Conservation (phyloP, 108 stramenopile species). For the Nitzschia sp. region DNA sequence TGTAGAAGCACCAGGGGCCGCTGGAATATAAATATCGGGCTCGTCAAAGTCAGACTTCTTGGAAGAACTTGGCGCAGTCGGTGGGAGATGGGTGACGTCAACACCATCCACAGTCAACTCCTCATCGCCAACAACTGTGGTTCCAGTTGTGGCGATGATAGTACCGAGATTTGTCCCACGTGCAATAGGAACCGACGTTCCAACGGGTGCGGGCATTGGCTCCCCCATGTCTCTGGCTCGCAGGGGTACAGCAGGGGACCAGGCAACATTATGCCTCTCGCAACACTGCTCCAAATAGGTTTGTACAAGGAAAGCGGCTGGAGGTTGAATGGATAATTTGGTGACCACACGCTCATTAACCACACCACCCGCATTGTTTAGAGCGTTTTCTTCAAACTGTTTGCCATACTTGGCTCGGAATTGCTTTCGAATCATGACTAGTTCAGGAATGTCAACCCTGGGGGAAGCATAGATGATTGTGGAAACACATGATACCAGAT, state of each 20-base stretch:
- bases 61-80: background rate
- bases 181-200: constrained; percentile 65
- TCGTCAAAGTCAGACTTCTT: constrained; percentile 48
- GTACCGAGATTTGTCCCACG: constrained; percentile 58
- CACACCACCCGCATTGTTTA: constrained; percentile 70
- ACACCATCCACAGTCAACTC: constrained; percentile 17
- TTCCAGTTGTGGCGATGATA: constrained; percentile 17
- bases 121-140: constrained; percentile 24
- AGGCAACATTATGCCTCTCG: constrained; percentile 79
- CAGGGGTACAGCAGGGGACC: constrained; percentile 65
- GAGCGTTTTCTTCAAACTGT: constrained; percentile 72
- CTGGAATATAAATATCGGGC: constrained; percentile 64
- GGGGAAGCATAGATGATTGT: constrained; percentile 80
- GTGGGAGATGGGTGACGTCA: constrained; percentile 1
- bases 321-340: constrained; percentile 85
- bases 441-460: constrained; percentile 81
- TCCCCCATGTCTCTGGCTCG: constrained; percentile 55
- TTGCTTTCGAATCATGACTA: constrained; percentile 74
- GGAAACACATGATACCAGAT: constrained; percentile 63
- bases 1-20: constrained; percentile 26
- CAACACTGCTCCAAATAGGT: constrained; percentile 87
- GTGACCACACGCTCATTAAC: constrained; percentile 86
- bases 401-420: constrained; percentile 84
- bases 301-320: constrained; percentile 81
- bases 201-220: constrained; percentile 77